Base-by-base conservation (phyloP, 345 rosid genomes). In the Dovyalis caffra region DNA sequence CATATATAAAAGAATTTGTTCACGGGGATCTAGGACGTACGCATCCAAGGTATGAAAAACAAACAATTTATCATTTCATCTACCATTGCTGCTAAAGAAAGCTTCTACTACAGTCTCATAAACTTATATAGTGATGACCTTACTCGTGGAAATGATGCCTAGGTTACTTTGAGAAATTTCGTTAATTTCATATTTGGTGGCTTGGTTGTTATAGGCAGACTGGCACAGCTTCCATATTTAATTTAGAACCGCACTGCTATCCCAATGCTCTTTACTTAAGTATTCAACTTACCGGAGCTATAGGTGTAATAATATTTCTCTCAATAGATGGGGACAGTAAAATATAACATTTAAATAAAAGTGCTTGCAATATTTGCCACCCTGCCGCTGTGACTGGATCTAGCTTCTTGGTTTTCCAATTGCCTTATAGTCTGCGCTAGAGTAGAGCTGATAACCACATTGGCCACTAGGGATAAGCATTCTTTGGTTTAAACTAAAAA, bases 21-120 rank as follows among this genome's bases (percentile, higher is more conserved):
- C 98, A 91, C 40, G 99, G 99, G 72, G 99, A 93, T 88, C 89
- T 93, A 62, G 99, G 98, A 74, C 97, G 98, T 37, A 91, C 98
- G 32, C 79, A 78, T 77, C 99, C 99, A 47, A 95, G 93, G 98
- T 91, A 89, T n/a, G 60, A 80, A 23, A 21, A 32, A 28, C 15
- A 49, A 21, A 35, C 14, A 26, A 16, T 28, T 7, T 47, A 51
- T 51, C 25, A 18, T 8, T 2, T 69, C 12, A 14, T 37, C 21
- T 26, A n/a, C 51, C 64, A 64, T 66, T 70, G 64, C 90, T 88
- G 95, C 85, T 21, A 12, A 33, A 20, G 29, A 25, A 51, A 49
- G 16, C 23, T 69, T 65, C 1, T 47, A 20, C 1, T 56, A 28
- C 9, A 43, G 25, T 68, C 25, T 40, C 70, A 43, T 43, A 53